phyloP scores from a whole-genome alignment of 768 basidiomycete species.

The Bullera alba region DNA sequence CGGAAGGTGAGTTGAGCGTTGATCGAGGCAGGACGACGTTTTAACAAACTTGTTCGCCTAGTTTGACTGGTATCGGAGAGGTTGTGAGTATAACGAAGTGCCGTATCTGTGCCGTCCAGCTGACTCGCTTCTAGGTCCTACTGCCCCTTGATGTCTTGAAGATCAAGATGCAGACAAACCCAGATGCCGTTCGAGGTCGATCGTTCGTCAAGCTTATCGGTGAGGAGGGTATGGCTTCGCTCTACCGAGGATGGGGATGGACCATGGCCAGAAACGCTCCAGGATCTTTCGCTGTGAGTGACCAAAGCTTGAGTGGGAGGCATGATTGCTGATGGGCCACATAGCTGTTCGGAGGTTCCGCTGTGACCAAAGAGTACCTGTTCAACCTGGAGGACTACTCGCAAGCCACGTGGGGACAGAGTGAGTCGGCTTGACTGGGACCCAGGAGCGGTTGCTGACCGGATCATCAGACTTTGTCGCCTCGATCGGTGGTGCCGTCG shows the following conservation, averaged over 20 bases:
- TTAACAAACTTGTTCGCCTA: slow-evolving; percentile 20
- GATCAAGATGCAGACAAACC: slow-evolving; percentile 94
- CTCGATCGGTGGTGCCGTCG: slow-evolving; percentile 84
- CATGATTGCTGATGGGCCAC: too few species aligned
- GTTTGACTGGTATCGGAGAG: slow-evolving; percentile 79
- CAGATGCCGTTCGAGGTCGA: slow-evolving; percentile 93
- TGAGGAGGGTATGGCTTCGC: slow-evolving; percentile 74
- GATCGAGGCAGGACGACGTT: neutral
- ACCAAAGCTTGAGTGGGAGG: too few species aligned
- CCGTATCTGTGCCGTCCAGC: neutral
- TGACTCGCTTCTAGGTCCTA: slow-evolving; percentile 52
- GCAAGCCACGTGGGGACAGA: slow-evolving; percentile 92
- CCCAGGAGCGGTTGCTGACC: neutral
- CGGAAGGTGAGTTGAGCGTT: slow-evolving; percentile 60
- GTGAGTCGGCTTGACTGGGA: slow-evolving; percentile 18
- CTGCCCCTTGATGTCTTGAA: slow-evolving; percentile 94
- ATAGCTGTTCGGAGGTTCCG: slow-evolving; percentile 94
- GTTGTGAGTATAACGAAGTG: slow-evolving; percentile 53
- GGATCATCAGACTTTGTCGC: slow-evolving; percentile 66
- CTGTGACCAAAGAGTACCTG: slow-evolving; percentile 84
- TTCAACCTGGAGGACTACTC: slow-evolving; percentile 85
- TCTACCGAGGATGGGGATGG: slow-evolving; percentile 99
- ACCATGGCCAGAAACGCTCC: slow-evolving; percentile 97
- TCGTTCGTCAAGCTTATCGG: slow-evolving; percentile 79
- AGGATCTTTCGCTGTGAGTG: slow-evolving; percentile 80